Conservation (phyloP, 1,139 yeast genomes). For the Saccharomyces hybrid region DNA sequence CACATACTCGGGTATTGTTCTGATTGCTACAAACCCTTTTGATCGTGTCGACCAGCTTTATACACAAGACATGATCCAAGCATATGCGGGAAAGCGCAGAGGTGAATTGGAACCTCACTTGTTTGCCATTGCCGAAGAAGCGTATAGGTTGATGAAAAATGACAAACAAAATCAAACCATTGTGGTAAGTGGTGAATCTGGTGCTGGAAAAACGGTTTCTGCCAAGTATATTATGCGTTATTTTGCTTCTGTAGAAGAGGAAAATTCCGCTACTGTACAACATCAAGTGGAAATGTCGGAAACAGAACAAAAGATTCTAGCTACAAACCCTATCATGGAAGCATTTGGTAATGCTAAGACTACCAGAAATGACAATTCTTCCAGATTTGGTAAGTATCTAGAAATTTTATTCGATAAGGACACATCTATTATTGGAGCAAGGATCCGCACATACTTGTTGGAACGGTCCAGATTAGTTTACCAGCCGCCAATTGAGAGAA, state of each 20-base stretch:
- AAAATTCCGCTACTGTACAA: slow-evolving; percentile 31
- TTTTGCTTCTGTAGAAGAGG: slow-evolving; percentile 87
- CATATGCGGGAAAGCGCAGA: slow-evolving; percentile 89
- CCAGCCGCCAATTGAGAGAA: slow-evolving; percentile 88
- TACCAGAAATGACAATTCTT: slow-evolving; percentile 93
- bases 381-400: slow-evolving; percentile 92
- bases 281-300: slow-evolving; percentile 68
- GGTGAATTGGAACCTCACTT: slow-evolving; percentile 97
- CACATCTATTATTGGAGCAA: slow-evolving; percentile 86
- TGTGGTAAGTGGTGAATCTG: slow-evolving; percentile 97
- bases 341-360: slow-evolving; percentile 99
- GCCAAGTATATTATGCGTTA: slow-evolving; percentile 98
- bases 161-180: slow-evolving; percentile 89
- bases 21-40: slow-evolving; percentile 96
- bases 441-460: slow-evolving; percentile 84
- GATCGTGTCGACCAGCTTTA: slow-evolving; percentile 73
- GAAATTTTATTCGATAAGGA: slow-evolving; percentile 78
- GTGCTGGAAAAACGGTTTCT: slow-evolving; percentile 98
- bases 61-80: slow-evolving; percentile 79
- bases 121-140: slow-evolving; percentile 97
- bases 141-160: slow-evolving; percentile 88
- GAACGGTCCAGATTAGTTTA: slow-evolving; percentile 94
- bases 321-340: slow-evolving; percentile 98
- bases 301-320: slow-evolving; percentile 91
- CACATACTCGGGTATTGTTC: slow-evolving; percentile 95